These are phyloP conservation scores for Saccharomyces hybrid DNA, from an alignment of 1,139 yeast genomes.

Conservation along the genomic window DNA sequence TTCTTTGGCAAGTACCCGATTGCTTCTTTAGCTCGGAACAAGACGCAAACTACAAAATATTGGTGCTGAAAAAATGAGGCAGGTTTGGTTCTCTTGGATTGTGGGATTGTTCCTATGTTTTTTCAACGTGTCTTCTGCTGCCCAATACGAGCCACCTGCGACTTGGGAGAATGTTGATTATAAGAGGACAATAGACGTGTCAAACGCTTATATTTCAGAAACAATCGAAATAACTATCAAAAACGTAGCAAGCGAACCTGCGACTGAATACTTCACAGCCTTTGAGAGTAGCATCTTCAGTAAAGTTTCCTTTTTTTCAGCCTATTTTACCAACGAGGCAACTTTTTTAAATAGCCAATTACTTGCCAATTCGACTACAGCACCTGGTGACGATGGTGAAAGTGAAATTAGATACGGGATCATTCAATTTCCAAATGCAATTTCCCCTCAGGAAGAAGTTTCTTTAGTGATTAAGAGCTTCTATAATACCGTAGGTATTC, in stretches of 20 bases:
- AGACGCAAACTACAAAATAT: not conserved
- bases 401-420: constrained; percentile 37
- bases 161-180: constrained; percentile 34
- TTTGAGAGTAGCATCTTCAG: constrained; percentile 39
- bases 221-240: constrained; percentile 47
- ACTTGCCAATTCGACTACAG: constrained; percentile 30
- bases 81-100: constrained; percentile 6
- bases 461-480: constrained; percentile 48
- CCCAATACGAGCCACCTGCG: constrained; percentile 21
- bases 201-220: constrained; percentile 62
- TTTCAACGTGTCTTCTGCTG: constrained; percentile 6
- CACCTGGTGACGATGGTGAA: constrained; percentile 17
- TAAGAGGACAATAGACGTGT: constrained; percentile 50
- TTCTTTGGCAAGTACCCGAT: not conserved
- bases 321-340: constrained; percentile 35
- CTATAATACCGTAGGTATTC: constrained; percentile 42
- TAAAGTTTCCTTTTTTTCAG: constrained; percentile 43
- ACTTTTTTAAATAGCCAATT: constrained; percentile 31
- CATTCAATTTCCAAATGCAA: constrained; percentile 53
- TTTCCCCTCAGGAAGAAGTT: constrained; percentile 53
- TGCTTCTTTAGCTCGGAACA: not conserved
- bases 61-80: not conserved
- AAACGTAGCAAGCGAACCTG: constrained; percentile 53
- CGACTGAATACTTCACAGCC: constrained; percentile 42
- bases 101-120: constrained; percentile 5